phyloP scores from a whole-genome alignment of 257 asterid species.

The Knoxia roxburghii region DNA sequence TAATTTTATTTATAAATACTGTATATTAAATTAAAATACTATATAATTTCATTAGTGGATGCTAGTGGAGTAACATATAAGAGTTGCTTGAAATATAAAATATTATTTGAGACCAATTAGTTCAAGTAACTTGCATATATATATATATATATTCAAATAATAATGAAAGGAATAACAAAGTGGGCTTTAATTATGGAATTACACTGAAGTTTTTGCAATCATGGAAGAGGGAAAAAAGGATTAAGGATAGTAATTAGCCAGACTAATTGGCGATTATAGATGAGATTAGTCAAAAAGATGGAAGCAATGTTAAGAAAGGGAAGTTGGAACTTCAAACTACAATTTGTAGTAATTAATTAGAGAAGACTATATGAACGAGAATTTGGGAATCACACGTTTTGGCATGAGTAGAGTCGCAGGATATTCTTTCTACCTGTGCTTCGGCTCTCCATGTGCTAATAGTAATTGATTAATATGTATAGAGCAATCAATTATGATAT shows the following conservation, averaged over 20 bases:
- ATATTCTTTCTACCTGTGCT: neutral
- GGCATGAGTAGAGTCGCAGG: neutral
- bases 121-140: no score
- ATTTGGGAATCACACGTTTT: neutral
- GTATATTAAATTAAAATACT: no score
- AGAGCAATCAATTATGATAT: no score
- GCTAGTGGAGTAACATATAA: no score
- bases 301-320: slow-evolving; percentile 25
- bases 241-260: slow-evolving; percentile 8
- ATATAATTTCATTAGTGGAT: no score
- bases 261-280: slow-evolving; percentile 10
- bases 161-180: no score
- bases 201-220: slow-evolving; percentile 20
- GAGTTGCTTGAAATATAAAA: no score
- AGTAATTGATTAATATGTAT: neutral
- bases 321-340: slow-evolving; percentile 20
- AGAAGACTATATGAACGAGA: neutral
- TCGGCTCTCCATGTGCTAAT: neutral
- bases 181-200: no score
- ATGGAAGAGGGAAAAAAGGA: slow-evolving; percentile 7
- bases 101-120: no score
- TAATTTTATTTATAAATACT: no score
- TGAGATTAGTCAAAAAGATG: slow-evolving; percentile 12
- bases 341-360: neutral
- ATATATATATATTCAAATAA: no score